These are phyloP conservation scores for Ceratocystis papillata DNA, from an alignment of 2,329 filamentous ascomycete genomes.

Conservation along the genomic window DNA sequence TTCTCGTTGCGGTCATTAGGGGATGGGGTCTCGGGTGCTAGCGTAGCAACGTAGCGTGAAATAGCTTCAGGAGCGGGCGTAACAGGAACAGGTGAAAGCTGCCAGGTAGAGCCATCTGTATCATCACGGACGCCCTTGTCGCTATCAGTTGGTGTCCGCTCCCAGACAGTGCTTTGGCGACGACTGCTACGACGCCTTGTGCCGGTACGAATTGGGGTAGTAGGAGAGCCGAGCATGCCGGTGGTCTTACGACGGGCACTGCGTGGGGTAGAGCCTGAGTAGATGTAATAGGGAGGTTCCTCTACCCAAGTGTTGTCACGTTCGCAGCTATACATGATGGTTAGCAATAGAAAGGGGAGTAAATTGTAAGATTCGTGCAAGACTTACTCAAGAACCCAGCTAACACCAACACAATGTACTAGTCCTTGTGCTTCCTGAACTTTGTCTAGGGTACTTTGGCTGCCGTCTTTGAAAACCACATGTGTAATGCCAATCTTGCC, in stretches of 20 bases:
- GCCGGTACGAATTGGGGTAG: slow-evolving; percentile 42
- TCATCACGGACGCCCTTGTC: slow-evolving; percentile 28
- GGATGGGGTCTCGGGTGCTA: slow-evolving; percentile 39
- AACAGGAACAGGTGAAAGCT: slow-evolving; percentile 47
- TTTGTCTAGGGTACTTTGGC: slow-evolving; percentile 69
- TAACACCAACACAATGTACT: slow-evolving; percentile 76
- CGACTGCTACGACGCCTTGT: slow-evolving; percentile 38
- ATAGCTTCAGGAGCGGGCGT: slow-evolving; percentile 48
- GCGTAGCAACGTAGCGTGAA: slow-evolving; percentile 41
- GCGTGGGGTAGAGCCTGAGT: slow-evolving; percentile 55
- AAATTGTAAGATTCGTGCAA: background rate
- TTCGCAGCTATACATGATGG: slow-evolving; percentile 51
- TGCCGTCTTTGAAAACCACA: slow-evolving; percentile 81
- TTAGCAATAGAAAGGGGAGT: slow-evolving; percentile 25
- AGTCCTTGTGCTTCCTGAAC: slow-evolving; percentile 60
- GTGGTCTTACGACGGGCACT: slow-evolving; percentile 70
- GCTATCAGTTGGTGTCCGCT: slow-evolving; percentile 42
- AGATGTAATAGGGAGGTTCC: slow-evolving; percentile 57
- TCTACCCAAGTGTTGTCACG: slow-evolving; percentile 66
- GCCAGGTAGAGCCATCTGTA: slow-evolving; percentile 35
- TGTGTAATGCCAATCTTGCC: slow-evolving; percentile 68
- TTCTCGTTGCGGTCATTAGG: slow-evolving; percentile 30
- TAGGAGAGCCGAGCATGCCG: slow-evolving; percentile 43
- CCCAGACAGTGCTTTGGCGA: slow-evolving; percentile 46
- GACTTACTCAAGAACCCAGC: slow-evolving; percentile 79